Evolutionary conservation across 805 yeast genomes (phyloP).

Genomic region (Wickerhamiella occidentalis): DNA sequence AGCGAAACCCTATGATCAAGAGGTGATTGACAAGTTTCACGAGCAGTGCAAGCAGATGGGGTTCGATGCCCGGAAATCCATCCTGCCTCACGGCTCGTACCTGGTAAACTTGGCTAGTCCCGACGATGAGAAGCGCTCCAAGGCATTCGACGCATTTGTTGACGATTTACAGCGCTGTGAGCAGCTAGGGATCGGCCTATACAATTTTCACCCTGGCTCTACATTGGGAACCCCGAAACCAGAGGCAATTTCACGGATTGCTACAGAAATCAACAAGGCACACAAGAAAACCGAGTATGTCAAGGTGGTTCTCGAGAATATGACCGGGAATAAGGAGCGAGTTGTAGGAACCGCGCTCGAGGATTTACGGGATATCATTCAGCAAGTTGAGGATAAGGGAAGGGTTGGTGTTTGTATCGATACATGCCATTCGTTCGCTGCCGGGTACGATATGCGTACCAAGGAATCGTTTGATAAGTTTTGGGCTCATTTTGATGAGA

Average conservation of each 20-base stretch:
- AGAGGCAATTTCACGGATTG: constrained; percentile 55
- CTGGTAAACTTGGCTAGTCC: constrained; percentile 90
- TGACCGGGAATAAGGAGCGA: constrained; percentile 90
- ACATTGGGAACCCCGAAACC: constrained; percentile 59
- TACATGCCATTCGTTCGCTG: constrained; percentile 93
- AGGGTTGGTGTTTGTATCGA: constrained; percentile 95
- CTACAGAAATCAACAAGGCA: constrained; percentile 69
- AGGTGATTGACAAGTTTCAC: constrained; percentile 57
- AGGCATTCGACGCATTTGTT: constrained; percentile 62
- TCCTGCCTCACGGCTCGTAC: constrained; percentile 90
- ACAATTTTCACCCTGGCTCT: constrained; percentile 85
- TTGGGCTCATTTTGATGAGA: constrained; percentile 63
- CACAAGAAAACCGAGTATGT: constrained; percentile 63
- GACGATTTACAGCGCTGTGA: constrained; percentile 89
- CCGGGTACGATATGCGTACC: constrained; percentile 79
- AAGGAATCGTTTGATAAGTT: constrained; percentile 47
- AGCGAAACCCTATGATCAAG: constrained; percentile 58
- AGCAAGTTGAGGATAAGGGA: constrained; percentile 60
- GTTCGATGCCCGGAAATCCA: constrained; percentile 39
- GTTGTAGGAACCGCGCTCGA: constrained; percentile 71
- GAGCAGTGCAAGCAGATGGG: constrained; percentile 48
- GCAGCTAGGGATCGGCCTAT: constrained; percentile 65
- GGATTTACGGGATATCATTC: constrained; percentile 66
- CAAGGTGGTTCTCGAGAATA: constrained; percentile 82
- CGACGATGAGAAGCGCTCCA: constrained; percentile 61